Base-by-base conservation (phyloP, 495 filamentous ascomycete genomes). In the Xylaria sp. region DNA sequence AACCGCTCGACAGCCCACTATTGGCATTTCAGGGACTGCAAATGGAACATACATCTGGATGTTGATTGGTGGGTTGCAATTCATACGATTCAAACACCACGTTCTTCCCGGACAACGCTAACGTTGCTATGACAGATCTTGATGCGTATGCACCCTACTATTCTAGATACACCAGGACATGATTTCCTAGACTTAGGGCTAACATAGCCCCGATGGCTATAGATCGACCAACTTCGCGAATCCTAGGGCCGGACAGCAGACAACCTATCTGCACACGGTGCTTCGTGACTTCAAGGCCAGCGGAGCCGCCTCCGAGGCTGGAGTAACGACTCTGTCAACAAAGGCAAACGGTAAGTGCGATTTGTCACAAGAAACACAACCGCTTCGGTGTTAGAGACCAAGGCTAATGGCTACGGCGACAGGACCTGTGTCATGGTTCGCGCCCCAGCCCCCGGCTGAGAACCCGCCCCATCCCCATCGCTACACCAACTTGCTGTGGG, bases 191-290 rank as follows among this genome's bases (percentile, higher is more conserved):
- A 33, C 19, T 46, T n/a, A 17, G 11, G 19, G 19, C 11, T 62
- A n/a, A 52, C 43, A 12, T 43, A 19, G 40, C 52, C 67, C 59
- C 69, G 44, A 37, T 9, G 43, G 3, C 29, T n/a, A 29, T 40
- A 83, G 80, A 59, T 81, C 82, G 6, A 76, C 78, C 67, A 81
- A 80, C 74, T 82, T 81, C 75, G 65, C 74, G 40, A 81, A 81
- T 68, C 80, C 82, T 61, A 66, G 35, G 26, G 73, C 75, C 21
- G 80, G 78, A 3, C 72, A 75, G 24, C 81, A 75, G 33, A 66
- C 77, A 26, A 83, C 78, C 1, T 82, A 83, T 66, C 77, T 85
- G 1, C 85, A 86, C 77, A 83, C 81, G 35, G 73, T 86, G 62
- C 79, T 86, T 66, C 73, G 78, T 8, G 84, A 84, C 72, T 85